Conservation (phyloP, 2,329 filamentous ascomycete genomes). For the Botryotinia calthae region DNA sequence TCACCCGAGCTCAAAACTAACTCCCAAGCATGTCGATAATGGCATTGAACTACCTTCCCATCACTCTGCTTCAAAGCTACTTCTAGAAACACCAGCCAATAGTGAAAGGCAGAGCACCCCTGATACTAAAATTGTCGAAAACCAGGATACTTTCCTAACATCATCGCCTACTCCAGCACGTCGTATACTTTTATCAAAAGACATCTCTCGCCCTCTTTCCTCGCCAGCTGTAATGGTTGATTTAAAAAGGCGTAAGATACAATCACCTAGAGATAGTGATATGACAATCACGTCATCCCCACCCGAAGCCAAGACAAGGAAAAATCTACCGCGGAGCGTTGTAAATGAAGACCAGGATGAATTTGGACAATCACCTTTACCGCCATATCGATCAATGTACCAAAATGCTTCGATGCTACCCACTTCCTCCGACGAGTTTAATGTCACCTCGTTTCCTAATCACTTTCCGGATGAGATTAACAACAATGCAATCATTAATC, state of each 20-base stretch:
- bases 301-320: conserved; percentile 20
- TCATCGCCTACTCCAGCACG: conserved; percentile 56
- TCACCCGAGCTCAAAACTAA: conserved; percentile 24
- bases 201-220: conserved; percentile 54
- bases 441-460: conserved; percentile 30
- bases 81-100: conserved; percentile 15
- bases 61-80: conserved; percentile 29
- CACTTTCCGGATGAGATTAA: not conserved
- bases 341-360: not conserved
- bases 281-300: conserved; percentile 41
- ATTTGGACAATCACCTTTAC: not conserved
- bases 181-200: conserved; percentile 50
- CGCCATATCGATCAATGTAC: not conserved
- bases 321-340: not conserved
- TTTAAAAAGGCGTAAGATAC: not conserved
- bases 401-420: not conserved
- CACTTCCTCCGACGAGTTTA: conserved; percentile 34
- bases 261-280: conserved; percentile 36
- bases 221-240: conserved; percentile 46
- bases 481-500: not conserved
- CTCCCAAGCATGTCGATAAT: conserved; percentile 32
- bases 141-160: conserved; percentile 43
- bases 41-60: conserved; percentile 28
- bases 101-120: conserved; percentile 32
- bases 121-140: conserved; percentile 27